A percentile compares a stretch with the other conserved stretches of the same genome.
phyloP scores from a whole-genome alignment of 1,284 basidiomycete species.

The Malassezia psittaci region DNA sequence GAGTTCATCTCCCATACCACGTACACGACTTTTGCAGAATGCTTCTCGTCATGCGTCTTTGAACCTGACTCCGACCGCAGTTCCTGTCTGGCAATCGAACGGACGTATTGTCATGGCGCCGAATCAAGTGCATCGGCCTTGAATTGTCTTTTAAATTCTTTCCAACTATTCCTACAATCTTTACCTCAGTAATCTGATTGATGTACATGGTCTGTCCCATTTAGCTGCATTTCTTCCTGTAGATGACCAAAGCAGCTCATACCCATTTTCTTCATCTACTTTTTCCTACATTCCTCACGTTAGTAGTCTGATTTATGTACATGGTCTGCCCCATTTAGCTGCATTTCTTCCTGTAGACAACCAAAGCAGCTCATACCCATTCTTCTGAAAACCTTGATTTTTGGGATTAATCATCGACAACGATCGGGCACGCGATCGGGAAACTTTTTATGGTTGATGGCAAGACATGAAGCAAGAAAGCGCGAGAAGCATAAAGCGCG shows the following conservation, averaged over 20 bases:
- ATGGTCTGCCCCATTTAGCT: not conserved
- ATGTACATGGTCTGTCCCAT: not conserved
- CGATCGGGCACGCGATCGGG: no score
- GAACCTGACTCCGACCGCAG: constrained; percentile 4
- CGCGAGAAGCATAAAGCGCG: constrained; percentile 13
- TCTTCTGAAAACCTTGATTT: no score
- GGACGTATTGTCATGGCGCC: constrained; percentile 15
- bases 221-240: not conserved
- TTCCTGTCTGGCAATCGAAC: constrained; percentile 7
- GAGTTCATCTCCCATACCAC: not conserved
- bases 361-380: not conserved
- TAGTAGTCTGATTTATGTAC: no score
- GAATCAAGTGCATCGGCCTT: not conserved
- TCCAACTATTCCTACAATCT: no score
- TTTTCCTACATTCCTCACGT: no score
- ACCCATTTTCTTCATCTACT: no score
- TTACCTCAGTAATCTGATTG: no score
- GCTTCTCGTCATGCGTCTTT: constrained; percentile 14
- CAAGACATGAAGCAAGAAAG: not conserved
- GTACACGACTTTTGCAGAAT: constrained; percentile 6
- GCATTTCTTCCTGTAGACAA: not conserved
- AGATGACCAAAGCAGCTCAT: not conserved
- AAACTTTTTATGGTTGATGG: no score
- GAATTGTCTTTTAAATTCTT: no score
- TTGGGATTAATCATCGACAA: no score